Evolutionary conservation across 2,329 filamentous ascomycete genomes (phyloP).

Genomic region (Calonectria ilicicola): DNA sequence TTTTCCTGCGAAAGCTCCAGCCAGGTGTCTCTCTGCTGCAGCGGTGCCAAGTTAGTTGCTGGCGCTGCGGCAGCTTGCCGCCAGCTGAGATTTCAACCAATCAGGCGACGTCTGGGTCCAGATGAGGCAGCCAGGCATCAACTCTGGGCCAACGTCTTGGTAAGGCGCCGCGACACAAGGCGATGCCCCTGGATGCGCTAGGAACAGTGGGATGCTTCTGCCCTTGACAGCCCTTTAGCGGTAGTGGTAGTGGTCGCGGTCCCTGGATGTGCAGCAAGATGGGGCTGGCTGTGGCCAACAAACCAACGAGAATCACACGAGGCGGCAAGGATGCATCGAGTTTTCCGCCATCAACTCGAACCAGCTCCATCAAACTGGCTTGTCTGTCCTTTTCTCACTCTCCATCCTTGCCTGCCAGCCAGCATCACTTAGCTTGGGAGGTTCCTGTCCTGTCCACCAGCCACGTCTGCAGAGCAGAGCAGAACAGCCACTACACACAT

Average conservation of each 20-base stretch:
- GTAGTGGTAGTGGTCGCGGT: neutral
- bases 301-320: conserved; percentile 13
- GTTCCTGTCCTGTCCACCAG: neutral
- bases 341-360: neutral
- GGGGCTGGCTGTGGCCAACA: conserved; percentile 9
- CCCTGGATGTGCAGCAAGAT: neutral
- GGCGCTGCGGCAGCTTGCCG: conserved; percentile 30
- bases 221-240: neutral
- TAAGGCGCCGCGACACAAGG: neutral
- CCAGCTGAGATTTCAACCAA: conserved; percentile 43
- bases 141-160: conserved; percentile 20
- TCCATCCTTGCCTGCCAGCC: neutral
- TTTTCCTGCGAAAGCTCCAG: conserved; percentile 32
- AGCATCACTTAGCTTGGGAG: neutral
- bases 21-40: conserved; percentile 35
- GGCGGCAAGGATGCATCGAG: conserved; percentile 6
- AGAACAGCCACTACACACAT: too few species aligned
- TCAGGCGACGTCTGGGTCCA: conserved; percentile 30
- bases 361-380: neutral
- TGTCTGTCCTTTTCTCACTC: conserved; percentile 4
- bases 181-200: conserved; percentile 9
- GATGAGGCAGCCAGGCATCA: conserved; percentile 46
- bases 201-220: neutral
- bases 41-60: conserved; percentile 27
- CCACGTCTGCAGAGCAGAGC: too few species aligned